Percentiles rank a stretch among this genome's conserved stretches.
phyloP scores from a whole-genome alignment of 2,329 filamentous ascomycete genomes.

The Knufia fluminis region DNA sequence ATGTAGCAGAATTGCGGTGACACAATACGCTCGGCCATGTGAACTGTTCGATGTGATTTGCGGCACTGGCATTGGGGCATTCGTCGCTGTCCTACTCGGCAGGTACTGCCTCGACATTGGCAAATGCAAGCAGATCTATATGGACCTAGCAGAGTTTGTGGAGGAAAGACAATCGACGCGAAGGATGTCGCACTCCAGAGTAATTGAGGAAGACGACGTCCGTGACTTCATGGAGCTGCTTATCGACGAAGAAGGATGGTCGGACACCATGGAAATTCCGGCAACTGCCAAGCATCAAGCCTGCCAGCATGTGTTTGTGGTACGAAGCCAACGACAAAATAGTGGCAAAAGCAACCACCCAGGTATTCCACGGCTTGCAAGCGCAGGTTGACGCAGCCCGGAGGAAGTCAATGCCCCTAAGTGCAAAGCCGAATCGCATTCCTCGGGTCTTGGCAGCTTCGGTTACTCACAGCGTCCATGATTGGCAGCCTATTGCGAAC shows the following conservation, averaged over 20 bases:
- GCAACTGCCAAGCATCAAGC: background rate
- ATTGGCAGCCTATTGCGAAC: background rate
- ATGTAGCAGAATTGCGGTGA: constrained; percentile 14
- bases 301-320: constrained; percentile 3
- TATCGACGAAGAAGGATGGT: constrained; percentile 2
- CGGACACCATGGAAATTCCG: background rate
- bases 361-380: background rate
- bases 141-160: constrained; percentile 14
- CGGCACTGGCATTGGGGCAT: constrained; percentile 17
- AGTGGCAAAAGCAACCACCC: too few species aligned
- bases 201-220: background rate
- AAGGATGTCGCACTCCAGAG: background rate
- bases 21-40: constrained; percentile 12
- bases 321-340: background rate
- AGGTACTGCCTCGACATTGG: constrained; percentile 16
- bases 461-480: background rate
- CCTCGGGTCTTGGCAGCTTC: background rate
- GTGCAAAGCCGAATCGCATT: background rate
- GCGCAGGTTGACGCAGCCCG: background rate
- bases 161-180: background rate
- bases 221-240: constrained; percentile 2
- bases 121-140: constrained; percentile 15
- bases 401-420: background rate
- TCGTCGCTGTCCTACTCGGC: constrained; percentile 16
- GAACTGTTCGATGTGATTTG: constrained; percentile 17